Conservation (phyloP, 2,329 filamentous ascomycete genomes). For the Cladosporium sp. region DNA sequence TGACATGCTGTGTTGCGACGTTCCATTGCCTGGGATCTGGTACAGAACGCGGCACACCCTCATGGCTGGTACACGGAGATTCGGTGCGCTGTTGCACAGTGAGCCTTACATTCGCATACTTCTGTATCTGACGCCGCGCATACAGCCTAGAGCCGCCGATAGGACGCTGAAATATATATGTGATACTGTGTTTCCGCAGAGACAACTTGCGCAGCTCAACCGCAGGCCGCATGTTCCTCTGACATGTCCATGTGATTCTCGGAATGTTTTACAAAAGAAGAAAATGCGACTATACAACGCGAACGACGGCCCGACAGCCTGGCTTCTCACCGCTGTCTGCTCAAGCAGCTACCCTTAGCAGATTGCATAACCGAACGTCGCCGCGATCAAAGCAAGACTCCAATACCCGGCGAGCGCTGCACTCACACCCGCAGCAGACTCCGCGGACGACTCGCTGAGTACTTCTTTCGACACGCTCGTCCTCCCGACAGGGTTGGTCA, state of each 20-base stretch:
- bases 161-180: conserved; percentile 4
- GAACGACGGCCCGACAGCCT: not conserved
- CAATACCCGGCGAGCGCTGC: conserved; percentile 5
- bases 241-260: conserved; percentile 8
- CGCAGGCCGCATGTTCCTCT: conserved; percentile 2
- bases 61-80: conserved; percentile 6
- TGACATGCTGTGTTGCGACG: conserved; percentile 9
- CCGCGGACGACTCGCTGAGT: not conserved
- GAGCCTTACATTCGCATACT: conserved; percentile 8
- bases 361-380: conserved; percentile 5
- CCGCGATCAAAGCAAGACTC: conserved; percentile 7
- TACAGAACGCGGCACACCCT: not conserved
- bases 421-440: not conserved
- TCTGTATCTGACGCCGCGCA: conserved; percentile 10
- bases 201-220: not conserved
- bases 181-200: conserved; percentile 2
- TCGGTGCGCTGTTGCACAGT: conserved; percentile 10
- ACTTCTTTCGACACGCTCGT: conserved; percentile 22
- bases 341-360: conserved; percentile 8
- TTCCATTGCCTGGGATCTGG: not conserved
- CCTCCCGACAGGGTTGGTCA: conserved; percentile 43
- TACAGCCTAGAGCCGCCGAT: not conserved
- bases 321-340: conserved; percentile 6
- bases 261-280: not conserved
- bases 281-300: conserved; percentile 9